Evolutionary conservation across 2,329 filamentous ascomycete genomes (phyloP).

Genomic region (Microdochium nivale): DNA sequence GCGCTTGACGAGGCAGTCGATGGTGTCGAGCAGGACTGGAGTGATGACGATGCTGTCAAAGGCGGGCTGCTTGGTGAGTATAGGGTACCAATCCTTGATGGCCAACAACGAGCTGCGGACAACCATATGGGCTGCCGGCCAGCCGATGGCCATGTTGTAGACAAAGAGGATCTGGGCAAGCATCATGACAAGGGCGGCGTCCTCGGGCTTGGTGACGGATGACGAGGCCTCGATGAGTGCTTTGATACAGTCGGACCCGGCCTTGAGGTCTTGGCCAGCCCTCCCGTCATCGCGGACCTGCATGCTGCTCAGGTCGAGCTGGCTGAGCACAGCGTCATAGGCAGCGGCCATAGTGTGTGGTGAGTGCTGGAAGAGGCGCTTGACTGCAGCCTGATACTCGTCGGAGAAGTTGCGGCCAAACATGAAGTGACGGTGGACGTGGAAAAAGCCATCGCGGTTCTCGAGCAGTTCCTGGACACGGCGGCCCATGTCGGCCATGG

Average conservation of each 20-base stretch:
- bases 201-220: slow-evolving; percentile 1
- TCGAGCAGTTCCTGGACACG: slow-evolving; percentile 2
- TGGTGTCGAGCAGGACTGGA: slow-evolving; percentile 20
- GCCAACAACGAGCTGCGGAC: slow-evolving; percentile 17
- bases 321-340: slow-evolving; percentile 3
- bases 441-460: slow-evolving; percentile 3
- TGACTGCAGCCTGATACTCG: slow-evolving; percentile 2
- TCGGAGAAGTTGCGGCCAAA: slow-evolving; percentile 3
- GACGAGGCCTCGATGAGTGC: slow-evolving; percentile 1
- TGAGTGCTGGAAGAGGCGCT: slow-evolving; percentile 2
- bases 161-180: slow-evolving; percentile 5
- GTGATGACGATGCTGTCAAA: slow-evolving; percentile 18
- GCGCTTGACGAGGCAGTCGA: slow-evolving; percentile 18
- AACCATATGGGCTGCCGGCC: slow-evolving; percentile 14
- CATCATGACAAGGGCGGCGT: slow-evolving; percentile 5
- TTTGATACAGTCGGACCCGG: slow-evolving; percentile 1
- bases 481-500: background rate
- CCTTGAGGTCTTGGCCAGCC: slow-evolving; percentile 1
- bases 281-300: background rate
- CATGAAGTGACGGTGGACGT: slow-evolving; percentile 4
- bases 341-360: slow-evolving; percentile 4
- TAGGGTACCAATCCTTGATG: slow-evolving; percentile 16
- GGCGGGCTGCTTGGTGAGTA: slow-evolving; percentile 12
- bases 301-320: slow-evolving; percentile 1
- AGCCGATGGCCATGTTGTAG: slow-evolving; percentile 15